Evolutionary conservation across 306 rosid species (phyloP).

Genomic region (Dalbergia cochinchinensis): DNA sequence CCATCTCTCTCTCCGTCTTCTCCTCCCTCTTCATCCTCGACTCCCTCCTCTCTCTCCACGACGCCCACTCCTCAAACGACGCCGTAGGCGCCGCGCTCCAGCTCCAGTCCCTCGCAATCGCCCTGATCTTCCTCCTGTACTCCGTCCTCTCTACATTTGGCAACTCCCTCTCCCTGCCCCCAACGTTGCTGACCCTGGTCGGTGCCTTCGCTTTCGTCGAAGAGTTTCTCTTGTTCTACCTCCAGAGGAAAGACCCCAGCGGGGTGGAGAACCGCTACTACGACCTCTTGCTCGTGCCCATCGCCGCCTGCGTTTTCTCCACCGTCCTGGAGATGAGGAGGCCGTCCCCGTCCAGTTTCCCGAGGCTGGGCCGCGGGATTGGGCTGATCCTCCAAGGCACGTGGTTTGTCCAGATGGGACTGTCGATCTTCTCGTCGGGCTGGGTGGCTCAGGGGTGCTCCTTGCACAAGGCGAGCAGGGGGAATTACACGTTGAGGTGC

Average conservation of each 20-base stretch:
- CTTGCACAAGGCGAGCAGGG: constrained; percentile 67
- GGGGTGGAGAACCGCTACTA: constrained; percentile 86
- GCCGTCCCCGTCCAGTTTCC: constrained; percentile 53
- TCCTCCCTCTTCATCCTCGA: constrained; percentile 58
- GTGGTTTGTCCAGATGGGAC: constrained; percentile 86
- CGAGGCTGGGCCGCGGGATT: constrained; percentile 70
- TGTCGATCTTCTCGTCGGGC: constrained; percentile 66
- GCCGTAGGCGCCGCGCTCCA: constrained; percentile 76
- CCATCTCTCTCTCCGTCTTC: constrained; percentile 47
- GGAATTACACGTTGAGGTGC: constrained; percentile 77
- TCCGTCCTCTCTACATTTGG: constrained; percentile 60
- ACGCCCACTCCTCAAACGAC: constrained; percentile 66
- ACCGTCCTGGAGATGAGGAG: constrained; percentile 55
- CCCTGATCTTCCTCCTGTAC: constrained; percentile 67
- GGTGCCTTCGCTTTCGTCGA: constrained; percentile 69
- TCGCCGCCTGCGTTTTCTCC: constrained; percentile 62
- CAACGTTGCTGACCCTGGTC: constrained; percentile 51
- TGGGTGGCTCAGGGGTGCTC: constrained; percentile 73
- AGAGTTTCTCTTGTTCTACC: constrained; percentile 79
- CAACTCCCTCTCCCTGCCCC: constrained; percentile 51
- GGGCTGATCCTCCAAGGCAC: constrained; percentile 79
- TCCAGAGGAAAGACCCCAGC: constrained; percentile 72
- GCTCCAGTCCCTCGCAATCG: constrained; percentile 60
- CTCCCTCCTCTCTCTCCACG: constrained; percentile 60
- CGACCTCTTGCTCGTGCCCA: constrained; percentile 75